phyloP scores from a whole-genome alignment of 169 alveolate species.

The Cyclospora cayetanensis region DNA sequence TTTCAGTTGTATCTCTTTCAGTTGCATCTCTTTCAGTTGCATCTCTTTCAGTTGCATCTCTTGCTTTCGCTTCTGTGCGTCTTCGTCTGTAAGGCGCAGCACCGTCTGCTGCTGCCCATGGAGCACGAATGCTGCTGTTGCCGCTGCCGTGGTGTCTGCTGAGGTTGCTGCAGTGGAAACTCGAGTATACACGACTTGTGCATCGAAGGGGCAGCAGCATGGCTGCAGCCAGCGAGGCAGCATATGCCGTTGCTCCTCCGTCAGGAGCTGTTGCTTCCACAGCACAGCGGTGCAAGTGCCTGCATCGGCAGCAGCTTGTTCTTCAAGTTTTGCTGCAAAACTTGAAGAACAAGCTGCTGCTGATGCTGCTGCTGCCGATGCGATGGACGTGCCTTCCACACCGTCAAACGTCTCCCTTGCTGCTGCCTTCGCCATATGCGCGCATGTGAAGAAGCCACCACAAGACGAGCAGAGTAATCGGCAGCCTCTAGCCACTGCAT shows the following conservation, averaged over 20 bases:
- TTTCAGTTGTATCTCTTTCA: neutral
- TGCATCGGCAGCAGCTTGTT: neutral
- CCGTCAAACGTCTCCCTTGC: no score
- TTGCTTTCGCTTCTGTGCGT: constrained; percentile 1
- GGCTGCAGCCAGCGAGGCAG: constrained; percentile 65
- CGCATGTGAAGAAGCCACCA: constrained; percentile 34
- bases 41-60: neutral
- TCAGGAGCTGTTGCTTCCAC: neutral
- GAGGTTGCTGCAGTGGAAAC: neutral
- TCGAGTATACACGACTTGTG: constrained; percentile 5
- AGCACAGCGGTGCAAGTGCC: neutral
- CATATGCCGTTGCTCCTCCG: constrained; percentile 48
- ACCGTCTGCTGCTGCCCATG: neutral
- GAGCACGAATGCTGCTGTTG: neutral
- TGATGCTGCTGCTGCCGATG: constrained; percentile 23
- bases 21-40: neutral
- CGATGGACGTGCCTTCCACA: no score
- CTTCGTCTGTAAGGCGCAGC: no score
- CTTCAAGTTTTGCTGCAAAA: neutral
- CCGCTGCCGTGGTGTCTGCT: neutral
- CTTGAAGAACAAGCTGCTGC: neutral
- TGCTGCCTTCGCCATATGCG: constrained; percentile 34
- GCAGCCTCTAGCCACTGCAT: neutral
- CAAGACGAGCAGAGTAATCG: constrained; percentile 31
- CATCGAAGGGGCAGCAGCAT: constrained; percentile 45